These are phyloP conservation scores for Taiozyma sp. DNA, from an alignment of 1,139 yeast genomes.

Conservation along the genomic window DNA sequence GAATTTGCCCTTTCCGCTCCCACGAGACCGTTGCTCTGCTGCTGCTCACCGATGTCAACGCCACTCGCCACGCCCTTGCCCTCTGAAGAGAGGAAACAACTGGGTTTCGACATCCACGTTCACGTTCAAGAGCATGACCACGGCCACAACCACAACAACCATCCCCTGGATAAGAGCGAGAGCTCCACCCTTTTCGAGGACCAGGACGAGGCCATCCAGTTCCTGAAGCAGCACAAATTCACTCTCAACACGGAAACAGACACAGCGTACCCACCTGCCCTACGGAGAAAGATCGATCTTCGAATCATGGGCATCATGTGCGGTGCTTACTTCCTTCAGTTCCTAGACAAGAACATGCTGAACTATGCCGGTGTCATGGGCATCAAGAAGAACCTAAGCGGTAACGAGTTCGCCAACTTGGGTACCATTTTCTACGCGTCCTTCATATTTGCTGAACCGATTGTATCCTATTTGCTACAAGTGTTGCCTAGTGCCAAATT, in stretches of 20 bases:
- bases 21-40: no score
- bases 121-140: no score
- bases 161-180: conserved; percentile 62
- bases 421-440: conserved; percentile 54
- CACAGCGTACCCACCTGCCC: conserved; percentile 20
- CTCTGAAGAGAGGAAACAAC: conserved; percentile 55
- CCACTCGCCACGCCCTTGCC: neutral
- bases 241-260: conserved; percentile 11
- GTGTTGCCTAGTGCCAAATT: conserved; percentile 44
- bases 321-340: conserved; percentile 42
- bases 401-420: conserved; percentile 43
- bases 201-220: conserved; percentile 21
- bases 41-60: neutral
- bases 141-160: conserved; percentile 26
- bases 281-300: conserved; percentile 36
- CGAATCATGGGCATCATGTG: conserved; percentile 41
- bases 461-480: conserved; percentile 42
- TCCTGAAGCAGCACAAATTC: conserved; percentile 12
- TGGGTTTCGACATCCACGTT: conserved; percentile 38
- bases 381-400: conserved; percentile 35
- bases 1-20: no score
- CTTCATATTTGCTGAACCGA: conserved; percentile 50
- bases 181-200: conserved; percentile 42
- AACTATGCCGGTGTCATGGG: conserved; percentile 50
- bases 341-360: conserved; percentile 42